A percentile compares a stretch with the other conserved stretches of the same genome.
These are phyloP conservation scores for Actinomucor elegans DNA, from an alignment of 371 early-diverging fungal genomes.

Conservation along the genomic window DNA sequence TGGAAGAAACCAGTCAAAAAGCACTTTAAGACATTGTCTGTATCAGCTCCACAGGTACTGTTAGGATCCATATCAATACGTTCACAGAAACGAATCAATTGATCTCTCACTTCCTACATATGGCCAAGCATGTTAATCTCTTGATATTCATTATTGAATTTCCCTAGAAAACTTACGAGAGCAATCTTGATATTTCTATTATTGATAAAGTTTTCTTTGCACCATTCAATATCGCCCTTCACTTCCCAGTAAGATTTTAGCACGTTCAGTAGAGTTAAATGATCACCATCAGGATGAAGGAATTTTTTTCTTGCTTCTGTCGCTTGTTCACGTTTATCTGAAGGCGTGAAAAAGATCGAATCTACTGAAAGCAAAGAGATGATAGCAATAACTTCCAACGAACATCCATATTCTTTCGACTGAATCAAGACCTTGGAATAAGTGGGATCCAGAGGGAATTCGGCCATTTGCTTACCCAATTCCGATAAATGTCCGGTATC, in stretches of 20 bases:
- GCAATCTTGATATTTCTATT: conserved; percentile 82
- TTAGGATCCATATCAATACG: conserved; percentile 66
- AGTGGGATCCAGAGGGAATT: conserved; percentile 92
- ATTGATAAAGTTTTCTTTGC: conserved; percentile 88
- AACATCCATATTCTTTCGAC: conserved; percentile 71
- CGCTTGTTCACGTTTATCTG: conserved; percentile 86
- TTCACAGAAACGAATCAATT: conserved; percentile 76
- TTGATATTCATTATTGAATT: too few species aligned
- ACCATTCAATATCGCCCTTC: conserved; percentile 83
- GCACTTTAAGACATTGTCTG: conserved; percentile 77
- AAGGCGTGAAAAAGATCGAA: conserved; percentile 83
- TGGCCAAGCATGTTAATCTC: neutral
- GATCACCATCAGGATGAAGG: conserved; percentile 83
- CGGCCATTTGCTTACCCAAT: conserved; percentile 87
- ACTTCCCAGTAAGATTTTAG: conserved; percentile 75
- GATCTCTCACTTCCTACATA: conserved; percentile 79
- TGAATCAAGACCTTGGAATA: conserved; percentile 90
- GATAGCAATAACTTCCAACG: conserved; percentile 84
- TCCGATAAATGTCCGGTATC: conserved; percentile 79
- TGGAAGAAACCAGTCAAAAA: conserved; percentile 90
- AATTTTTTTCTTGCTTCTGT: conserved; percentile 79
- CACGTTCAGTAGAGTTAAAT: conserved; percentile 85
- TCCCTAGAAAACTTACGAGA: conserved; percentile 49
- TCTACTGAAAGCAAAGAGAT: conserved; percentile 91
- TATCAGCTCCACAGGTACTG: conserved; percentile 67